Percentiles rank a stretch among this genome's conserved stretches.
Conservation (phyloP, 108 stramenopile genomes). For the Skeletonema marinoi region DNA sequence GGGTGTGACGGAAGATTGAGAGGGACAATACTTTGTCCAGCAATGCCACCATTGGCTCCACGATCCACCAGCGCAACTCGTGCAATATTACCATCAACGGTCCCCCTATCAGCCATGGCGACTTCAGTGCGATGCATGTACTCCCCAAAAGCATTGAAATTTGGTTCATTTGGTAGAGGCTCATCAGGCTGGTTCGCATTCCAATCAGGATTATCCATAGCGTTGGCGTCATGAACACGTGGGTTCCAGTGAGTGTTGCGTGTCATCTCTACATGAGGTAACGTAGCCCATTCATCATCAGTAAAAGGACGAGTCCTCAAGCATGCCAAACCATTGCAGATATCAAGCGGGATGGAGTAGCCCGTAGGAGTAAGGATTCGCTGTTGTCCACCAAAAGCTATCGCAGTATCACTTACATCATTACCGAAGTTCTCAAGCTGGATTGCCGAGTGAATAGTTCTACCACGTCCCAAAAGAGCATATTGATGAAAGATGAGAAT, state of each 20-base stretch:
- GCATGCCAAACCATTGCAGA: slow-evolving; percentile 21
- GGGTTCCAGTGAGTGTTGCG: slow-evolving; percentile 37
- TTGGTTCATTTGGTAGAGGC: no score
- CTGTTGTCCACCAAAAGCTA: slow-evolving; percentile 34
- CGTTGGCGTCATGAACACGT: neutral
- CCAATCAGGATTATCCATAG: neutral
- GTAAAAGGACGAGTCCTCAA: slow-evolving; percentile 22
- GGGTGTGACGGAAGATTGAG: no score
- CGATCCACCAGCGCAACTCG: no score
- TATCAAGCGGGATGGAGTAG: slow-evolving; percentile 15
- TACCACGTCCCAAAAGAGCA: neutral
- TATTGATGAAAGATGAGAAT: neutral
- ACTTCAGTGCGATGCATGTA: no score
- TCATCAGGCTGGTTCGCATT: no score
- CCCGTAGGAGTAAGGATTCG: slow-evolving; percentile 33
- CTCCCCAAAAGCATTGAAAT: no score
- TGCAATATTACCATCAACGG: no score
- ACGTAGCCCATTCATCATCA: slow-evolving; percentile 18
- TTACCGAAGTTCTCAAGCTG: neutral
- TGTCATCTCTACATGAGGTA: slow-evolving; percentile 46
- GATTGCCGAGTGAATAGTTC: neutral
- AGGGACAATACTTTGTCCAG: no score
- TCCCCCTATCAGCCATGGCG: no score
- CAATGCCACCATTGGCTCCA: no score
- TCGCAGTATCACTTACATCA: neutral